These are phyloP conservation scores for Ophiocordyceps robertsii DNA, from an alignment of 2,329 filamentous ascomycete species.

Conservation along the genomic window DNA sequence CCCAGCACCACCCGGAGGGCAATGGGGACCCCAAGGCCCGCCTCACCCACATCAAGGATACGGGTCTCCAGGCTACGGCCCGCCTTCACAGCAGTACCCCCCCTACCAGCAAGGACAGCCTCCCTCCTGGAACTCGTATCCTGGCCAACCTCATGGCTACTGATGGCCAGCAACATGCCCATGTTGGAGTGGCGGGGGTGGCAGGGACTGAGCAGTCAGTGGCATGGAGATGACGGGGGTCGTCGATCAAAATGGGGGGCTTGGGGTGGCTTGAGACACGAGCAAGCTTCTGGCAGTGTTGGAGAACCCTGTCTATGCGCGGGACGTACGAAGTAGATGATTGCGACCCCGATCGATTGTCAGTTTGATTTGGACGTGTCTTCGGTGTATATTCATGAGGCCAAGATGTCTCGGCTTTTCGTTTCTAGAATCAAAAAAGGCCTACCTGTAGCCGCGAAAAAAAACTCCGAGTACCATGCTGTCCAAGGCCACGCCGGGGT, in stretches of 20 bases:
- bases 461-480: too few relatives aligned
- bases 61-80: constrained; percentile 11
- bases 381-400: too few relatives aligned
- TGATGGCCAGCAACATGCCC: constrained; percentile 3
- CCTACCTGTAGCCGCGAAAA: too few relatives aligned
- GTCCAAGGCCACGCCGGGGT: too few relatives aligned
- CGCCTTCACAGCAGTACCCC: constrained; percentile 6
- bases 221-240: neutral
- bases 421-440: too few relatives aligned
- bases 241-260: neutral
- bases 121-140: constrained; percentile 22
- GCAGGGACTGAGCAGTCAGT: too few relatives aligned
- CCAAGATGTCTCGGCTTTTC: too few relatives aligned
- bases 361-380: too few relatives aligned
- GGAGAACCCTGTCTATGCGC: too few relatives aligned
- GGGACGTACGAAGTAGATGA: too few relatives aligned
- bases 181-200: too few relatives aligned
- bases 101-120: constrained; percentile 6
- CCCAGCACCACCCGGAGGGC: constrained; percentile 6
- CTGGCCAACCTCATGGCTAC: constrained; percentile 23
- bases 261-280: neutral
- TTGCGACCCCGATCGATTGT: too few relatives aligned
- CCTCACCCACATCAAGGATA: constrained; percentile 6
- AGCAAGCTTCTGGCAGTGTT: neutral
- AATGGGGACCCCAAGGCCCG: constrained; percentile 4